Conservation (phyloP, 2,329 filamentous ascomycete genomes). For the Cladorrhinum sp. region DNA sequence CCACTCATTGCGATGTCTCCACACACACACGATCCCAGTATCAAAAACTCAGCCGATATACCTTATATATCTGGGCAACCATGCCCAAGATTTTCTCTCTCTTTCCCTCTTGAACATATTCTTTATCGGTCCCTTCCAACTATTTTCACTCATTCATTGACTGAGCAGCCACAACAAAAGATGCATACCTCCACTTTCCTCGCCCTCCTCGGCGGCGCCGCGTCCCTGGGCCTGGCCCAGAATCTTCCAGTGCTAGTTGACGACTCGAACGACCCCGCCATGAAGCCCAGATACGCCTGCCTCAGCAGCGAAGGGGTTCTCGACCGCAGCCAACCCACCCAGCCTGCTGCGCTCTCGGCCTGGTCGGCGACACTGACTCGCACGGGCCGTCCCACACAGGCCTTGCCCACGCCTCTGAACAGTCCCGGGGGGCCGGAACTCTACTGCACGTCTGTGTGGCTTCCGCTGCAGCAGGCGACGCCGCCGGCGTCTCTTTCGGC, state of each 20-base stretch:
- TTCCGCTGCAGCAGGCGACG: background rate
- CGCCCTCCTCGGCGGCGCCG: background rate
- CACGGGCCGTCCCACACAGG: background rate
- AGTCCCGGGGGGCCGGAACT: background rate
- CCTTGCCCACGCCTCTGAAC: background rate
- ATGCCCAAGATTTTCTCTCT: background rate
- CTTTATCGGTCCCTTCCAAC: background rate
- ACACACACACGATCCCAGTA: too few relatives aligned
- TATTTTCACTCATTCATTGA: background rate
- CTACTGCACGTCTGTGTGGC: background rate
- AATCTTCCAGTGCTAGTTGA: background rate
- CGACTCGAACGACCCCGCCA: background rate
- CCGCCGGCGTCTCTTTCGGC: background rate
- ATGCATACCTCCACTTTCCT: background rate
- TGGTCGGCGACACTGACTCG: background rate
- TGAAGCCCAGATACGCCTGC: background rate
- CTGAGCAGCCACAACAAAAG: background rate
- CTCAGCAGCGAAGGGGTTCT: background rate
- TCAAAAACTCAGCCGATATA: too few relatives aligned
- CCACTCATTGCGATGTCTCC: background rate
- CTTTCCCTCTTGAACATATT: background rate
- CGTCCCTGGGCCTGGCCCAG: background rate
- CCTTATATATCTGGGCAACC: background rate
- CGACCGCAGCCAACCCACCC: background rate
- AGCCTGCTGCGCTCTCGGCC: background rate